phyloP scores from a whole-genome alignment of 1,284 basidiomycete genomes.

The Cryptococcus maquisensis region DNA sequence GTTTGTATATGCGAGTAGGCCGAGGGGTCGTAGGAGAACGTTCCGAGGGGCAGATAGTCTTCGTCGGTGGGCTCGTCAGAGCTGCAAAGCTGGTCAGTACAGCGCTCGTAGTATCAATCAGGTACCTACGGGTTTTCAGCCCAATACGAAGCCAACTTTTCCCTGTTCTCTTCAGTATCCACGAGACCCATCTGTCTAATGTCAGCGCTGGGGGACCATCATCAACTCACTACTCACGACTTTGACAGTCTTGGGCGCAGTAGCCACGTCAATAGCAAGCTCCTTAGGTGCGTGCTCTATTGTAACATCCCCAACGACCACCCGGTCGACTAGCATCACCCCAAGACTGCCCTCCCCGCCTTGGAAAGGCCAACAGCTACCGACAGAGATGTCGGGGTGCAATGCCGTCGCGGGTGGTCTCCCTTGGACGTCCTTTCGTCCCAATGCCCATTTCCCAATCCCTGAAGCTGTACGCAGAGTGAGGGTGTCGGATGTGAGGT shows the following conservation, averaged over 20 bases:
- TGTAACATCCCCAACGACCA: conserved; percentile 69
- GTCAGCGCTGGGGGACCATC: background rate
- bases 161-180: conserved; percentile 67
- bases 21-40: conserved; percentile 73
- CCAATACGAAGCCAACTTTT: conserved; percentile 52
- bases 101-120: background rate
- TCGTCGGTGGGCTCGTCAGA: conserved; percentile 30
- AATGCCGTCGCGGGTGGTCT: conserved; percentile 77
- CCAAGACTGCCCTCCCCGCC: conserved; percentile 75
- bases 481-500: conserved; percentile 71
- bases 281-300: conserved; percentile 82
- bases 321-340: conserved; percentile 66
- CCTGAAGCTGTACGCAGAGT: conserved; percentile 56
- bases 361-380: conserved; percentile 88
- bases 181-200: conserved; percentile 67
- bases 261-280: conserved; percentile 68
- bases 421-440: conserved; percentile 57
- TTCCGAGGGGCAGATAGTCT: conserved; percentile 68
- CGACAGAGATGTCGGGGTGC: conserved; percentile 66
- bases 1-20: conserved; percentile 72
- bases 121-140: conserved; percentile 17
- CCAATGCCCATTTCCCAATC: conserved; percentile 22
- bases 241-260: conserved; percentile 80
- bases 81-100: background rate
- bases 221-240: conserved; percentile 34